Evolutionary conservation across 805 yeast genomes (phyloP).

Genomic region (Teunomyces stri): DNA sequence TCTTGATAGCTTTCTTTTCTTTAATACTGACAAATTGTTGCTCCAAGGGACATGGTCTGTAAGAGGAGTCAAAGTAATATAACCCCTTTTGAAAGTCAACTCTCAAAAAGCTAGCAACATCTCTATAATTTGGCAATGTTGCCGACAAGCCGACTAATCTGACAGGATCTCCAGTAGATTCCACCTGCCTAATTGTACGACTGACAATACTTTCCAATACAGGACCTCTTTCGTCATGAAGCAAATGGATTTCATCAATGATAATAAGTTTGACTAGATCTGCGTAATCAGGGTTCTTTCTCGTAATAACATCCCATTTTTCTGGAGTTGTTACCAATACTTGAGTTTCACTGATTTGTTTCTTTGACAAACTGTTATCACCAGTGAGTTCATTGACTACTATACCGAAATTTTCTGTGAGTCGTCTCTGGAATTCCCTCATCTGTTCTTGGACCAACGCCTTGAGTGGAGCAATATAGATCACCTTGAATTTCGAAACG

Average conservation of each 20-base stretch:
- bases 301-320: conserved; percentile 93
- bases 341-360: conserved; percentile 76
- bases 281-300: conserved; percentile 72
- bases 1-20: conserved; percentile 75
- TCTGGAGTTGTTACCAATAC: conserved; percentile 92
- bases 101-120: conserved; percentile 77
- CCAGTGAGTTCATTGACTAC: conserved; percentile 88
- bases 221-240: conserved; percentile 95
- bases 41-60: conserved; percentile 88
- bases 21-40: conserved; percentile 88
- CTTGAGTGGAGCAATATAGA: conserved; percentile 88
- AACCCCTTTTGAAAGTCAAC: conserved; percentile 59
- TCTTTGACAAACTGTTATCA: conserved; percentile 73
- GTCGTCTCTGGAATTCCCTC: conserved; percentile 73
- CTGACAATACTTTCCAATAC: conserved; percentile 87
- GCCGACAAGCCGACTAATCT: conserved; percentile 89
- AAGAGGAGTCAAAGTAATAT: conserved; percentile 79
- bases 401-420: conserved; percentile 58
- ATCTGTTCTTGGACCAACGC: conserved; percentile 96
- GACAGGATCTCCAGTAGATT: conserved; percentile 46
- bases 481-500: conserved; percentile 64
- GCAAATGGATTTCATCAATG: conserved; percentile 87
- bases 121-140: conserved; percentile 83
- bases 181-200: conserved; percentile 54
- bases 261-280: conserved; percentile 64